Conservation (phyloP, 352 stramenopile genomes). For the Pythium phragmitis region DNA sequence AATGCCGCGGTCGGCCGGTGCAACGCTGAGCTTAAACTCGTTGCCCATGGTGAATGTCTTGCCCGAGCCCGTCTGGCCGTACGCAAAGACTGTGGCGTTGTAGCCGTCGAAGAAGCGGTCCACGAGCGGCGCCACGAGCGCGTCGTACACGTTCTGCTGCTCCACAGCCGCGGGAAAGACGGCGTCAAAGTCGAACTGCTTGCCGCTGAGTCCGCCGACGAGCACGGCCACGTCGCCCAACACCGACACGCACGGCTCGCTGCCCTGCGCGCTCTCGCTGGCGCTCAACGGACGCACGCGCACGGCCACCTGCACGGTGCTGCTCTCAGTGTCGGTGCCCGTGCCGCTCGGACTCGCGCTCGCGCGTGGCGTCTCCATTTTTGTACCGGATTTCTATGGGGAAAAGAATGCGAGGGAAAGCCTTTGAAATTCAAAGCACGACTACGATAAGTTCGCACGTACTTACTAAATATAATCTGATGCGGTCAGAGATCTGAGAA, state of each 20-base stretch:
- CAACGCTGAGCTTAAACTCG: conserved; percentile 45
- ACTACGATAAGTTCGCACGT: conserved; percentile 9
- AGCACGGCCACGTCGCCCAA: conserved; percentile 26
- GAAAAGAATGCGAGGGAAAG: background rate
- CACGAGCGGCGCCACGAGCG: conserved; percentile 58
- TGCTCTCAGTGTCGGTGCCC: conserved; percentile 10
- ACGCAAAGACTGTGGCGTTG: conserved; percentile 95
- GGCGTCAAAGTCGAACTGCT: conserved; percentile 81
- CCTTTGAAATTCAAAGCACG: conserved; percentile 20
- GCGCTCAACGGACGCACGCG: conserved; percentile 51
- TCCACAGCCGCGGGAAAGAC: conserved; percentile 45
- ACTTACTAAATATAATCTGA: conserved; percentile 1
- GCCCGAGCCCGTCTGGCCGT: conserved; percentile 91
- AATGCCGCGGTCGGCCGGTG: conserved; percentile 50
- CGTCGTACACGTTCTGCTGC: conserved; percentile 54
- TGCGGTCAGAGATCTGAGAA: conserved; percentile 1
- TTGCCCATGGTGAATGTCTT: conserved; percentile 95
- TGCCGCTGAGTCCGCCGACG: conserved; percentile 34
- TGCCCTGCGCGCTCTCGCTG: conserved; percentile 38
- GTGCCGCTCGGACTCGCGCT: background rate
- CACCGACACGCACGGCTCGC: conserved; percentile 35
- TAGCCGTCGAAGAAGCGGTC: conserved; percentile 92
- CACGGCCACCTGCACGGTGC: conserved; percentile 53
- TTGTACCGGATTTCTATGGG: background rate
- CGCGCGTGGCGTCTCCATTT: conserved; percentile 10